phyloP scores from a whole-genome alignment of 768 basidiomycete genomes.

The Naganishia vaughanmartiniae region DNA sequence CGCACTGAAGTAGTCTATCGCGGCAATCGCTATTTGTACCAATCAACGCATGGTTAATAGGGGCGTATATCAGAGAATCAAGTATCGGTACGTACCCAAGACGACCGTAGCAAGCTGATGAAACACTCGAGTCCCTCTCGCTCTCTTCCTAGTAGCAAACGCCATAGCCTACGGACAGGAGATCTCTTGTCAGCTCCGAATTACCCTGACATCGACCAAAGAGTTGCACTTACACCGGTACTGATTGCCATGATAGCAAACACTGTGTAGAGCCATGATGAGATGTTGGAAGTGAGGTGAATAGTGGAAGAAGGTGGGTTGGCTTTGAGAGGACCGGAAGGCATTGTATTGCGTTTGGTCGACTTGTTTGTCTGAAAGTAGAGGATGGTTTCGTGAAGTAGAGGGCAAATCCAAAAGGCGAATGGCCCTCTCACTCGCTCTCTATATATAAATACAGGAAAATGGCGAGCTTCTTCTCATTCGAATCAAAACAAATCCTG shows the following conservation, averaged over 20 bases:
- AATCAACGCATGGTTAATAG: not conserved
- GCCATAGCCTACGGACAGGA: not conserved
- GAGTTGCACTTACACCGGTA: not conserved
- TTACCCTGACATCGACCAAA: too few relatives aligned
- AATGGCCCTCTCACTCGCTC: not conserved
- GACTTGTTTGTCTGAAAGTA: not conserved
- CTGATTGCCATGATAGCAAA: conserved; percentile 20
- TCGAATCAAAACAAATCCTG: not conserved
- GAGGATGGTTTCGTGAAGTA: too few relatives aligned
- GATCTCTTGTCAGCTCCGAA: too few relatives aligned
- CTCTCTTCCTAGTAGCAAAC: conserved; percentile 35
- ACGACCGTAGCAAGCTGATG: conserved; percentile 59
- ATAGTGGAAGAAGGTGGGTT: conserved; percentile 7
- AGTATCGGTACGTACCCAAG: conserved; percentile 55
- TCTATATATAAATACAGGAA: too few relatives aligned
- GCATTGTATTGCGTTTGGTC: not conserved
- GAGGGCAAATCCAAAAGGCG: not conserved
- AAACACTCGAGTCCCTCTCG: conserved; percentile 57
- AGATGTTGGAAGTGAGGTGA: not conserved
- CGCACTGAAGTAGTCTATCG: conserved; percentile 16
- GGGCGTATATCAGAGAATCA: not conserved
- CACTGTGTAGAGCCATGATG: conserved; percentile 14
- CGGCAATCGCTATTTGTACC: not conserved
- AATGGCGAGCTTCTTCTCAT: too few relatives aligned
- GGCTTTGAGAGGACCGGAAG: not conserved